phyloP scores from a whole-genome alignment of 2,329 filamentous ascomycete species.

The Calonectria henricotiae region DNA sequence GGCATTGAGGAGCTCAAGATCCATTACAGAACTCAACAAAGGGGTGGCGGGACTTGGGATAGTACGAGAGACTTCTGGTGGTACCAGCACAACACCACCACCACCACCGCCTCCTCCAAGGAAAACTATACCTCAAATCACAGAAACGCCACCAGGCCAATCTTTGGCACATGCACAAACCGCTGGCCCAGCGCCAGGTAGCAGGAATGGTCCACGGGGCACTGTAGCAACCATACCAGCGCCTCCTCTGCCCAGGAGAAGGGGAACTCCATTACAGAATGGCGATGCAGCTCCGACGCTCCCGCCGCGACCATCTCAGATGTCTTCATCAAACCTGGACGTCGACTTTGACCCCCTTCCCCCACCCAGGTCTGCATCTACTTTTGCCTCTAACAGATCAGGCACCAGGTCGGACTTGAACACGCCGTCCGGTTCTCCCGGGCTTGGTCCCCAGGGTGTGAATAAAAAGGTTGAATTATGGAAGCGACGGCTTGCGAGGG shows the following conservation, averaged over 20 bases:
- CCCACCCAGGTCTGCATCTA: conserved; percentile 51
- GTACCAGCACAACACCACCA: conserved; percentile 41
- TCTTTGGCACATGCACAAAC: conserved; percentile 63
- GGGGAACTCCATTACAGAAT: conserved; percentile 60
- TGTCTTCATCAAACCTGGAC: conserved; percentile 59
- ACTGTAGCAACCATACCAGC: conserved; percentile 56
- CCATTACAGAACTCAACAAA: conserved; percentile 52
- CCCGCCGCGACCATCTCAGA: conserved; percentile 54
- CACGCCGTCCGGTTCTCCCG: conserved; percentile 58
- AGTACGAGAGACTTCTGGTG: conserved; percentile 40
- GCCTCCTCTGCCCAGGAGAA: conserved; percentile 66
- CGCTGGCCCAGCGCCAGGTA: conserved; percentile 54
- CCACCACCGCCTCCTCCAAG: conserved; percentile 59
- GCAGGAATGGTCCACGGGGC: conserved; percentile 39
- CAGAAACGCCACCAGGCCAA: conserved; percentile 54
- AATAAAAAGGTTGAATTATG: conserved; percentile 84
- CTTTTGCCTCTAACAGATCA: conserved; percentile 50
- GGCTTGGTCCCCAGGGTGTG: conserved; percentile 55
- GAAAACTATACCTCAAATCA: conserved; percentile 51
- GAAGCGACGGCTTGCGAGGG: conserved; percentile 77
- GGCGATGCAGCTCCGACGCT: conserved; percentile 52
- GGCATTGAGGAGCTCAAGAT: conserved; percentile 66
- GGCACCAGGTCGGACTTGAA: conserved; percentile 54
- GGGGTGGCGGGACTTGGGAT: conserved; percentile 35
- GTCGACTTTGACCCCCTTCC: conserved; percentile 62